Base-by-base conservation (phyloP, 352 stramenopile species). In the Phytophthora pisi region DNA sequence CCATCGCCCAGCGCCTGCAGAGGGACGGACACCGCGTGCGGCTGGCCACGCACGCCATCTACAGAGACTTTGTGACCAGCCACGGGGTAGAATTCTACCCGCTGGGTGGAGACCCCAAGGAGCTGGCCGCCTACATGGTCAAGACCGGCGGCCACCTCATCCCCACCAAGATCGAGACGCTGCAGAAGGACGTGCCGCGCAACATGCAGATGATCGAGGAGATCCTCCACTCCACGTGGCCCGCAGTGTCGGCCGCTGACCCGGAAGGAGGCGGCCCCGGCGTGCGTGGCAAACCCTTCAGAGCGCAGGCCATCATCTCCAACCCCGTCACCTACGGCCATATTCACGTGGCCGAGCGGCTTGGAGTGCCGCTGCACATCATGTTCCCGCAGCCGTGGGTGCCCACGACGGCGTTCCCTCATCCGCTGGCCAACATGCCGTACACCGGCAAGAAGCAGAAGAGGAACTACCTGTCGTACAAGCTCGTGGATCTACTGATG, bases 371-470 rank as follows among this genome's bases (percentile, higher is more conserved):
- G 24, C 72, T 98, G 54, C 93, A 98, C 75, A 95, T 98, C 43
- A 97, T 98, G 90, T 98, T 97, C 61, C 88, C 90, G 6, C 87
- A 97, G 68, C 93, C 91, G 16, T 97, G 90, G 88, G 77, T 80
- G 0, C 88, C 89, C 10, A 98, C 92, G 2, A 74, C 80, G 38
- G 79, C 72, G 26, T 98, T 97, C 72, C 90, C 91, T 4, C 92
- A 98, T 63, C 93, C 91, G 4, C 74, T 98, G 38, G 75, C 82
- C 34, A 92, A 91, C 16, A 66, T 96, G 66, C 61, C 59, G 50
- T 98, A 97, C 75, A 75, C 72, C 8, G 69, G 85, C 51, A 75
- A 82, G 24, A 62, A 60, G 6, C 73, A 85, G 40, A 81, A 75
- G 31, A 65, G 55, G 16, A 89, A 90, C 47, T 81, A 74, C 24